phyloP scores from a whole-genome alignment of 257 asterid genomes.

The Solanum tacnaense region DNA sequence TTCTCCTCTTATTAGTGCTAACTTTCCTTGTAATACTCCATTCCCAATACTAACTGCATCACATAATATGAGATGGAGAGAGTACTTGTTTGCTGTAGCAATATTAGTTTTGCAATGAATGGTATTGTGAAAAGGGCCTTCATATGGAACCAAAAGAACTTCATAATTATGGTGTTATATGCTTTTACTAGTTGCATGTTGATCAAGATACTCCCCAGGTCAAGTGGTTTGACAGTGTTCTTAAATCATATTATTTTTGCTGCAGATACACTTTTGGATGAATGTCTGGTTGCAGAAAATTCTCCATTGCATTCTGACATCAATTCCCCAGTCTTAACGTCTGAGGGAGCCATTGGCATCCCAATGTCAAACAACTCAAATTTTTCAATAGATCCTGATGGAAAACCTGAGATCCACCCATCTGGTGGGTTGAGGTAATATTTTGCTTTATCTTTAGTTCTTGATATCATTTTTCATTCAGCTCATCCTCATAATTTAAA shows the following conservation, averaged over 20 bases:
- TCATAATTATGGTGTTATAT: neutral
- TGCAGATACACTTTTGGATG: slow-evolving; percentile 76
- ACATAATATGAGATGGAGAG: neutral
- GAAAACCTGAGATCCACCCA: slow-evolving; percentile 41
- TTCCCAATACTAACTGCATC: neutral
- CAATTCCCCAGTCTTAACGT: slow-evolving; percentile 31
- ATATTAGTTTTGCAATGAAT: neutral
- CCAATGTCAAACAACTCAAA: slow-evolving; percentile 40
- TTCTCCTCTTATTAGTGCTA: neutral
- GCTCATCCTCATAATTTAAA: neutral
- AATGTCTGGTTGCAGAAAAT: slow-evolving; percentile 85
- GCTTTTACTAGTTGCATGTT: neutral
- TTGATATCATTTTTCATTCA: neutral
- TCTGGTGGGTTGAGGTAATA: slow-evolving; percentile 56
- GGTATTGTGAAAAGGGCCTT: neutral
- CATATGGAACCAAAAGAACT: neutral
- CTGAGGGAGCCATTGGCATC: slow-evolving; percentile 44
- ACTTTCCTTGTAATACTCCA: neutral
- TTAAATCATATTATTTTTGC: neutral
- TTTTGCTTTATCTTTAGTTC: slow-evolving; percentile 3
- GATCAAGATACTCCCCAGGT: neutral
- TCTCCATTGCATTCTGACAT: slow-evolving; percentile 61
- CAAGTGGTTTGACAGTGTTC: neutral
- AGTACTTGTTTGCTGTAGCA: neutral
- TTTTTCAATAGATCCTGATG: slow-evolving; percentile 22